Evolutionary conservation across 352 stramenopile genomes (phyloP).

Genomic region (Globisporangium viniferum): DNA sequence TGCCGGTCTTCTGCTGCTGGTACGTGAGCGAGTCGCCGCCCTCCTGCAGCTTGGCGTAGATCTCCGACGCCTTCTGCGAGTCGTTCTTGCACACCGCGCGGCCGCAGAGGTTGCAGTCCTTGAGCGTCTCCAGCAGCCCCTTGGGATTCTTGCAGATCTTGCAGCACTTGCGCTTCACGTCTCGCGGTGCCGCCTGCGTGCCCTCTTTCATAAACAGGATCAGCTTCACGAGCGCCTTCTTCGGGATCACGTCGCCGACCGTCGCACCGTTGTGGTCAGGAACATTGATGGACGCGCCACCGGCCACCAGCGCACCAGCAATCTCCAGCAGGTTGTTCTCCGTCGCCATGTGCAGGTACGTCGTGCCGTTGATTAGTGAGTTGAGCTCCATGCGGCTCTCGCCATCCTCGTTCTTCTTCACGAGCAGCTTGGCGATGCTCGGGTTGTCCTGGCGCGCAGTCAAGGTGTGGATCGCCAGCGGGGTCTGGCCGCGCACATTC

Average conservation of each 20-base stretch:
- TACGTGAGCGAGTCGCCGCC: conserved; percentile 24
- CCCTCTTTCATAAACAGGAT: conserved; percentile 80
- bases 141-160: conserved; percentile 85
- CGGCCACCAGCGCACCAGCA: conserved; percentile 56
- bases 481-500: conserved; percentile 82
- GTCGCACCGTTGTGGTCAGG: conserved; percentile 73
- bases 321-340: conserved; percentile 69
- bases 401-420: conserved; percentile 25
- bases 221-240: conserved; percentile 74
- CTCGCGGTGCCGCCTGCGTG: conserved; percentile 51
- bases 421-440: conserved; percentile 52
- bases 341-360: conserved; percentile 83
- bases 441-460: conserved; percentile 61
- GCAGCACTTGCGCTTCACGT: conserved; percentile 59
- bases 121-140: conserved; percentile 66
- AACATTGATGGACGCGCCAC: conserved; percentile 82
- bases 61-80: conserved; percentile 72
- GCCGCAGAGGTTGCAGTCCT: conserved; percentile 74
- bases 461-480: conserved; percentile 82
- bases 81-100: conserved; percentile 81
- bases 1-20: conserved; percentile 20
- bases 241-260: conserved; percentile 72
- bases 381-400: conserved; percentile 38
- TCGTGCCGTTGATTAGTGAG: conserved; percentile 69
- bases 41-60: conserved; percentile 47